These are phyloP conservation scores for Colletotrichum sp. DNA, from an alignment of 2,329 filamentous ascomycete species.

Conservation along the genomic window DNA sequence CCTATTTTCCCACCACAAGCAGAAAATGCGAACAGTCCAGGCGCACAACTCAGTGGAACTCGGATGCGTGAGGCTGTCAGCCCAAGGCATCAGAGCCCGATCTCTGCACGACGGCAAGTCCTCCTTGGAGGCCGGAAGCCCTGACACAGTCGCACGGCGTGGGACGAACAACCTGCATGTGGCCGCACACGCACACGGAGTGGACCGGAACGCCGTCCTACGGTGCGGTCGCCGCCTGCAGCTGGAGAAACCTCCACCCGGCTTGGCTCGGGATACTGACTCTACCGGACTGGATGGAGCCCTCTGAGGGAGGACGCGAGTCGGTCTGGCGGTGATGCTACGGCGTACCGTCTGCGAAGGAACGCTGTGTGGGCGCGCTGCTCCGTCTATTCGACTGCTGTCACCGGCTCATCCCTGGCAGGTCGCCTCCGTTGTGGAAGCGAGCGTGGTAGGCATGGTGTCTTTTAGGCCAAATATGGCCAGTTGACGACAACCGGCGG, in stretches of 20 bases:
- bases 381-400: not conserved
- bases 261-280: conserved; percentile 4
- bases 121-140: not conserved
- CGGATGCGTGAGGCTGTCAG: not conserved
- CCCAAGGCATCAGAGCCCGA: not conserved
- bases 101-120: not conserved
- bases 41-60: not conserved
- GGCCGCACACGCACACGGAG: conserved; percentile 2
- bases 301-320: not conserved
- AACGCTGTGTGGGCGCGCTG: not conserved
- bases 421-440: conserved; percentile 6
- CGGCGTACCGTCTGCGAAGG: not conserved
- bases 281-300: not conserved
- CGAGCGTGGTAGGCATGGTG: not conserved
- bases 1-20: not conserved
- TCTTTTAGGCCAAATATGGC: not conserved
- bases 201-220: not conserved
- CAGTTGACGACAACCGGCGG: not conserved
- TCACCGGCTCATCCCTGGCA: not conserved
- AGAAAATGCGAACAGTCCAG: not conserved
- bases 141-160: not conserved
- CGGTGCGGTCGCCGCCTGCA: not conserved
- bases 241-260: not conserved
- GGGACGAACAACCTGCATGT: conserved; percentile 12
- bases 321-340: not conserved